These are phyloP conservation scores for Thraustochytrium striatum DNA, from an alignment of 352 stramenopile genomes.

Conservation along the genomic window DNA sequence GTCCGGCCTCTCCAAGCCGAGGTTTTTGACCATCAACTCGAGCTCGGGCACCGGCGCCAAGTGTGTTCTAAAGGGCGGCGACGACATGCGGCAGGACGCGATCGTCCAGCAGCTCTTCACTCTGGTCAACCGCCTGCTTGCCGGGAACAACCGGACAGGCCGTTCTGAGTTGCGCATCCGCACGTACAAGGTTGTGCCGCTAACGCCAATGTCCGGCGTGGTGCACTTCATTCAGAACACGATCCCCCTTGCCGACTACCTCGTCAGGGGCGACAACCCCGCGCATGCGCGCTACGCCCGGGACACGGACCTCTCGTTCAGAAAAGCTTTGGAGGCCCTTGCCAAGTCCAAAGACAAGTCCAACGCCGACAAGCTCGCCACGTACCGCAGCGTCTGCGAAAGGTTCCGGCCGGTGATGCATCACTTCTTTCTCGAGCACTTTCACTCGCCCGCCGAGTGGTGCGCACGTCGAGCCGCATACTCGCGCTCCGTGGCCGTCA, in stretches of 20 bases:
- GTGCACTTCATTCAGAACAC: conserved; percentile 98
- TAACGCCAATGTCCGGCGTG: conserved; percentile 84
- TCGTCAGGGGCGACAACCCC: conserved; percentile 60
- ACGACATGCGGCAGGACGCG: conserved; percentile 38
- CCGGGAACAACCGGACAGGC: not conserved
- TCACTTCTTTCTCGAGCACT: conserved; percentile 96
- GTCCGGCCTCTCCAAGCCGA: conserved; percentile 17
- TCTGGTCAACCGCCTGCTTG: conserved; percentile 23
- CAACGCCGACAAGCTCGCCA: conserved; percentile 51
- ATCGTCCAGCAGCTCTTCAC: conserved; percentile 44
- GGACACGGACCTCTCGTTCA: conserved; percentile 13
- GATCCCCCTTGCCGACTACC: conserved; percentile 83
- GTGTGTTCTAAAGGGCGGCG: conserved; percentile 34
- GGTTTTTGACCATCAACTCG: conserved; percentile 30
- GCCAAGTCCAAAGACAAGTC: not conserved
- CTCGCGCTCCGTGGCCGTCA: conserved; percentile 90
- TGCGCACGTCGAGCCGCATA: conserved; percentile 85
- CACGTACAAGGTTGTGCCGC: conserved; percentile 91
- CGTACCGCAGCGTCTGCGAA: conserved; percentile 81
- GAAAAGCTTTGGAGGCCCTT: conserved; percentile 38
- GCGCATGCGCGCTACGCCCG: conserved; percentile 29
- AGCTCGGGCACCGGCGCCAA: not conserved
- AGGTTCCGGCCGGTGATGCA: conserved; percentile 94
- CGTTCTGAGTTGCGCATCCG: conserved; percentile 67
- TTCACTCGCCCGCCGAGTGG: conserved; percentile 85